Evolutionary conservation across 1,284 basidiomycete species (phyloP), one percentile per base, ranked within the genome.

Genomic region (Meira nashicola): DNA sequence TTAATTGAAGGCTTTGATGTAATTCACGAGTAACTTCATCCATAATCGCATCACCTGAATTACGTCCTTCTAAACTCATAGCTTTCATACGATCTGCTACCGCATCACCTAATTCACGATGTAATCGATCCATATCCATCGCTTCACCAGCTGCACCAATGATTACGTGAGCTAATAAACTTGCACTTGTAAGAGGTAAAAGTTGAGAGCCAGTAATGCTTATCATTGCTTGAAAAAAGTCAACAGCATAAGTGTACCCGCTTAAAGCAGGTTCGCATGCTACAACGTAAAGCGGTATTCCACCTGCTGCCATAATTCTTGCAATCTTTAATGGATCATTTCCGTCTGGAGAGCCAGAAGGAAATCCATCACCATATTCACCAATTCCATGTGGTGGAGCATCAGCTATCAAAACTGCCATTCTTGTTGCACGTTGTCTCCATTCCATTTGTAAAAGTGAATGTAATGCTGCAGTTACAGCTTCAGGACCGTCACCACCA

Each of bases 231-330:
- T 76, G 87, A 82, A 90, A 97, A 79, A 96, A 96, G 80, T 97
- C 94, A 59, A 89, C 92, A 1, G 91, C 75, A 50, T 76, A 65
- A 48, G 69, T 68, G 54, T 77, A 77, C 49, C 91, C 90, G 63
- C 91, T 94, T 58, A 97, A 83, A 1, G 93, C 94, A 55, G 95
- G 94, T 80, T 98, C 94, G 80, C 94, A 98, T 33, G 95, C 94
- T 17, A 99, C 93, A 63, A 78, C 72, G 57, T 74, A 77, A 17
- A 78, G 64, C 15, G 72, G 59, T 15, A 78, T 77, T 2, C 94
- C 94, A 40, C 85, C 83, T 63, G 85, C 83, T 12, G 95, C 94
- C 92, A 98, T 96, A 56, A 83, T 79, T 28, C 95, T 83, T 2
- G 89, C 93, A 48, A 97, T 81, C 58, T 88, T 85, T 53, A 99